A percentile compares a stretch with the other conserved stretches of the same genome.
These are phyloP conservation scores for Boechera retrofracta DNA, from an alignment of 345 rosid genomes.

Conservation along the genomic window DNA sequence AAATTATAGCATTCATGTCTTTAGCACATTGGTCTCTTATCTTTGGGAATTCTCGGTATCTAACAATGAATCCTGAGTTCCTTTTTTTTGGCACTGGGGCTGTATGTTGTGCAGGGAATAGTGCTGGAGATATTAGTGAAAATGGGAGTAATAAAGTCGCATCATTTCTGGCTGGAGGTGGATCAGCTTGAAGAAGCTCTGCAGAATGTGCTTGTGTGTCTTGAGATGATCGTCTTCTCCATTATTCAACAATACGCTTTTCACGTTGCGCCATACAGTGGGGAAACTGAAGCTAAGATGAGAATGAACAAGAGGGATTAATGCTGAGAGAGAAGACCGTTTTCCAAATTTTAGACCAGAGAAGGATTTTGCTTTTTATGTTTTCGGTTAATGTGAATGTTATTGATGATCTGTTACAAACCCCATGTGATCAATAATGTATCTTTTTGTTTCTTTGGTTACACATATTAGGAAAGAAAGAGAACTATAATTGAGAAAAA, in stretches of 20 bases:
- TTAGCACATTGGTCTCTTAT: conserved; percentile 7
- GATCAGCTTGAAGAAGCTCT: conserved; percentile 90
- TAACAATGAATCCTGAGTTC: neutral
- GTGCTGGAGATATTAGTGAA: conserved; percentile 69
- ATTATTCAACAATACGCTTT: conserved; percentile 88
- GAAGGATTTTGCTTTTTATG: neutral
- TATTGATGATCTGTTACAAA: neutral
- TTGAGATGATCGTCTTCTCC: conserved; percentile 94
- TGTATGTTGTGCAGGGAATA: conserved; percentile 63
- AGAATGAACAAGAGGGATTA: conserved; percentile 59
- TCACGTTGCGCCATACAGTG: conserved; percentile 75
- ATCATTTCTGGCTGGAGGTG: conserved; percentile 91
- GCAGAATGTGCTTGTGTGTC: conserved; percentile 77
- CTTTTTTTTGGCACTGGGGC: neutral
- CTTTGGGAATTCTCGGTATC: neutral
- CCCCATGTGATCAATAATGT: neutral
- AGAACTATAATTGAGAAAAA: too few relatives aligned
- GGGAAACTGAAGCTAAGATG: conserved; percentile 63
- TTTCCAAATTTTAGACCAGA: conserved; percentile 15
- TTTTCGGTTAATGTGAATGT: conserved; percentile 18
- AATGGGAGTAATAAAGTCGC: conserved; percentile 64
- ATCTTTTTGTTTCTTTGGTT: too few relatives aligned
- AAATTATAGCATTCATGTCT: conserved; percentile 7
- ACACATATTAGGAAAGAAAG: too few relatives aligned
- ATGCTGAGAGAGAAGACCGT: neutral